These are phyloP conservation scores for Arabis hirsuta DNA, from an alignment of 345 rosid species.

Conservation along the genomic window DNA sequence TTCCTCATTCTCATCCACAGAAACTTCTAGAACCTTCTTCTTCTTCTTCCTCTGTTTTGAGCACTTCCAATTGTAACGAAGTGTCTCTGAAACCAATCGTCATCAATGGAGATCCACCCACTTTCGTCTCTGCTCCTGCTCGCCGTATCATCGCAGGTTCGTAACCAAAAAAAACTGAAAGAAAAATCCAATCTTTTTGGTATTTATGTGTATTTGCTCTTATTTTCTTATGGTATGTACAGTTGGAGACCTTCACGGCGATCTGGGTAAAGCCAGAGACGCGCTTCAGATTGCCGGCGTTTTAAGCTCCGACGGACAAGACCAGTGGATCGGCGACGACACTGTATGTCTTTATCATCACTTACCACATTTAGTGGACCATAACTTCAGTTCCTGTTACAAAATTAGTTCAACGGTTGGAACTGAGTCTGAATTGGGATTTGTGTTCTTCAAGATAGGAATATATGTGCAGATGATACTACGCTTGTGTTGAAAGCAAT, in stretches of 20 bases:
- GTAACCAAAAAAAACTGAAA: background rate
- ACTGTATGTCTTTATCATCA: constrained; percentile 51
- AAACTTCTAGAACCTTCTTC: constrained; percentile 51
- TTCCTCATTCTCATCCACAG: constrained; percentile 55
- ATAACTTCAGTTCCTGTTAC: background rate
- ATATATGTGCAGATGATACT: constrained; percentile 2
- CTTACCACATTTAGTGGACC: background rate
- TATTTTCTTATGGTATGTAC: constrained; percentile 13
- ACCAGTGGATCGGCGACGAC: constrained; percentile 83
- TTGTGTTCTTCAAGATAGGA: background rate
- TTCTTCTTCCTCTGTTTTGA: constrained; percentile 42
- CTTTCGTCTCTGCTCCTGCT: constrained; percentile 87
- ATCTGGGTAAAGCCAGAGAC: constrained; percentile 71
- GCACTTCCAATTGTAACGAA: constrained; percentile 30
- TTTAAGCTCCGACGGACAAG: constrained; percentile 69
- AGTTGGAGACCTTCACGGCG: constrained; percentile 97
- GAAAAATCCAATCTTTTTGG: constrained; percentile 27
- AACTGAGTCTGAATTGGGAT: background rate
- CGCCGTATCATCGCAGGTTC: constrained; percentile 90
- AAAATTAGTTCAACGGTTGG: background rate
- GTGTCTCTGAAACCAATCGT: constrained; percentile 64
- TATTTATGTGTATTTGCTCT: background rate
- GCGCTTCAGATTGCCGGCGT: constrained; percentile 88
- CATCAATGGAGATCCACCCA: constrained; percentile 76
- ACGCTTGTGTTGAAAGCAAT: constrained; percentile 1